Conservation (phyloP, 2,329 filamentous ascomycete species). For the Fusarium coicis region DNA sequence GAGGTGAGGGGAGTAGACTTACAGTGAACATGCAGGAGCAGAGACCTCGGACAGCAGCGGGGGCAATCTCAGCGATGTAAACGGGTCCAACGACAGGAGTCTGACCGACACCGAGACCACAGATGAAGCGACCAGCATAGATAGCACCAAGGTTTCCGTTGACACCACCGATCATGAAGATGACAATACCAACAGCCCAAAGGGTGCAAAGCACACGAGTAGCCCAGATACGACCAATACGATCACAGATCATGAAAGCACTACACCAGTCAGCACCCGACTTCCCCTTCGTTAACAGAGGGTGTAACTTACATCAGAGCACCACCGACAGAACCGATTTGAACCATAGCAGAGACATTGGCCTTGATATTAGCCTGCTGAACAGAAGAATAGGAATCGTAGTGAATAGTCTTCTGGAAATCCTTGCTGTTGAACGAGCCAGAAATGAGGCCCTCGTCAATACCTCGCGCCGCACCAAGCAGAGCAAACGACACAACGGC, state of each 20-base stretch:
- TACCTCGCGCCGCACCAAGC: conserved; percentile 79
- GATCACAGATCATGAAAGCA: conserved; percentile 68
- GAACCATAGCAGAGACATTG: conserved; percentile 85
- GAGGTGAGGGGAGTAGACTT: fast-evolving
- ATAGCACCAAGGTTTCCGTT: conserved; percentile 66
- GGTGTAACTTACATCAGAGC: conserved; percentile 62
- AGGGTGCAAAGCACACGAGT: conserved; percentile 66
- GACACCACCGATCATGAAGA: conserved; percentile 65
- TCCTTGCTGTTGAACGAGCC: conserved; percentile 75
- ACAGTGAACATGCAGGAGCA: conserved; percentile 69
- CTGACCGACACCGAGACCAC: conserved; percentile 73
- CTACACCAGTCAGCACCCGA: conserved; percentile 47
- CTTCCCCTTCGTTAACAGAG: fast-evolving
- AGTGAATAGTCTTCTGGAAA: conserved; percentile 70
- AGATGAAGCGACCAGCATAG: conserved; percentile 74
- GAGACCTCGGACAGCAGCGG: conserved; percentile 75
- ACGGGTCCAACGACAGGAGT: conserved; percentile 75
- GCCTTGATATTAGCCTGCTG: conserved; percentile 75
- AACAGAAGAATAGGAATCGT: conserved; percentile 61
- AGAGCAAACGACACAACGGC: conserved; percentile 79
- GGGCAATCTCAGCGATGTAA: conserved; percentile 79
- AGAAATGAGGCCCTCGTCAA: conserved; percentile 84
- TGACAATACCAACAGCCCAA: conserved; percentile 68
- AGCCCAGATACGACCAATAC: conserved; percentile 71
- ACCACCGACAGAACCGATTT: conserved; percentile 79